Percentiles rank a stretch among this genome's conserved stretches.
Evolutionary conservation across 257 asterid species (phyloP).

Genomic region (Striga asiatica): DNA sequence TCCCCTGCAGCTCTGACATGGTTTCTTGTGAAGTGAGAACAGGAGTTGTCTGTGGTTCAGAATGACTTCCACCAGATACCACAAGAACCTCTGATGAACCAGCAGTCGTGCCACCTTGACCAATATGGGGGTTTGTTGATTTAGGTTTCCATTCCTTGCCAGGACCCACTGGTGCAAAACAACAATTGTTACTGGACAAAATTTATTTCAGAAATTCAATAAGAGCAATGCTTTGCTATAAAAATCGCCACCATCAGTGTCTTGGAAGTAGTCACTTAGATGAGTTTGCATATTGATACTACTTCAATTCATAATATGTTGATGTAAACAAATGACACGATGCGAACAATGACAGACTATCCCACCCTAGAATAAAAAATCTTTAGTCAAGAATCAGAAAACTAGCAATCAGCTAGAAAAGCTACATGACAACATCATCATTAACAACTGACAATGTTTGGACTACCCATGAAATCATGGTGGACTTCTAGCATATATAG

Average conservation of each 20-base stretch:
- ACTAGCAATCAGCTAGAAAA: background rate
- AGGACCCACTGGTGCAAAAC: constrained; percentile 40
- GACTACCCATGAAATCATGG: background rate
- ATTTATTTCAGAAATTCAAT: background rate
- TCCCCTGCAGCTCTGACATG: constrained; percentile 46
- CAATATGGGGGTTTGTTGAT: constrained; percentile 35
- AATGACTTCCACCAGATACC: constrained; percentile 32
- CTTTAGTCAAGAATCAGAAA: constrained; percentile 13
- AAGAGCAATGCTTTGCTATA: background rate
- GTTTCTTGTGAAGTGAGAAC: constrained; percentile 37
- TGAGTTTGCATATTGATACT: constrained; percentile 4
- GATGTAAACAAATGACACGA: background rate
- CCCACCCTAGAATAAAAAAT: background rate
- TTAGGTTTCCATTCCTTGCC: constrained; percentile 90
- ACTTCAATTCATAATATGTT: background rate
- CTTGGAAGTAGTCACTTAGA: background rate
- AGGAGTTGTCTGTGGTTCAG: constrained; percentile 26
- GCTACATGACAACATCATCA: background rate
- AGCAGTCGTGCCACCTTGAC: constrained; percentile 32
- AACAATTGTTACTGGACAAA: background rate
- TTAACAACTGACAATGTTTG: background rate
- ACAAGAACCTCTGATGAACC: constrained; percentile 33
- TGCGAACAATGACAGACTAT: background rate
- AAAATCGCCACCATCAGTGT: constrained; percentile 3
- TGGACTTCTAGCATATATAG: background rate